A percentile compares a stretch with the other conserved stretches of the same genome.
Conservation (phyloP, 306 rosid species). For the Benincasa hispida region DNA sequence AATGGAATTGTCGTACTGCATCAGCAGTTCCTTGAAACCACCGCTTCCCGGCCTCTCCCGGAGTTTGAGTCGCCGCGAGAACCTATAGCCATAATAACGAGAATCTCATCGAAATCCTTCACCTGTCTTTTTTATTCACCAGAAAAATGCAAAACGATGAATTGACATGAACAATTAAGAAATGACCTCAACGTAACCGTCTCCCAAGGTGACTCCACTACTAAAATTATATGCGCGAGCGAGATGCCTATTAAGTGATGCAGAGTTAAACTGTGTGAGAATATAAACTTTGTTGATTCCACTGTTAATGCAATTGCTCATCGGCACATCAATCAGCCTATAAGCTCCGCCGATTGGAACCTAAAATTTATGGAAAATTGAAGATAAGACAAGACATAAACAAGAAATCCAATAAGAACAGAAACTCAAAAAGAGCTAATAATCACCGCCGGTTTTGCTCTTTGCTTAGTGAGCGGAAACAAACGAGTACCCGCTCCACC, state of each 20-base stretch:
- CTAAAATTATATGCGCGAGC: slow-evolving; percentile 4
- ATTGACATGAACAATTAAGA: background rate
- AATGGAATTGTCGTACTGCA: slow-evolving; percentile 7
- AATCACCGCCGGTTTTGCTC: slow-evolving; percentile 3
- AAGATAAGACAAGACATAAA: background rate
- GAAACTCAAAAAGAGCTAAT: background rate
- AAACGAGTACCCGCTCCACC: slow-evolving; percentile 3
- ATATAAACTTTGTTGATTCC: slow-evolving; percentile 5
- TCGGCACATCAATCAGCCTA: slow-evolving; percentile 6
- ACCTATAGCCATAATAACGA: background rate
- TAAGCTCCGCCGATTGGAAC: slow-evolving; percentile 7
- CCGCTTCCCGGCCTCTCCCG: slow-evolving; percentile 5
- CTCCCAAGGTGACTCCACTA: background rate
- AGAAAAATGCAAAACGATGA: background rate
- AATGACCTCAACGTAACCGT: background rate
- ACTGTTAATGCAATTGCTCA: slow-evolving; percentile 9
- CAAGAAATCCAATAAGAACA: background rate
- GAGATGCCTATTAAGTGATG: slow-evolving; percentile 6
- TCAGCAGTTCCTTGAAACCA: slow-evolving; percentile 10
- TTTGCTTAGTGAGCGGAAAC: background rate
- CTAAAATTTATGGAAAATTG: background rate
- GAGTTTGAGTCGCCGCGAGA: slow-evolving; percentile 6
- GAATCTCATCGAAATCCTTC: background rate
- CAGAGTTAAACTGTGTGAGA: slow-evolving; percentile 1
- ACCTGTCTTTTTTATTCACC: background rate